Conservation (phyloP, 2,329 filamentous ascomycete genomes). For the Myriosclerotinia scirpicola region DNA sequence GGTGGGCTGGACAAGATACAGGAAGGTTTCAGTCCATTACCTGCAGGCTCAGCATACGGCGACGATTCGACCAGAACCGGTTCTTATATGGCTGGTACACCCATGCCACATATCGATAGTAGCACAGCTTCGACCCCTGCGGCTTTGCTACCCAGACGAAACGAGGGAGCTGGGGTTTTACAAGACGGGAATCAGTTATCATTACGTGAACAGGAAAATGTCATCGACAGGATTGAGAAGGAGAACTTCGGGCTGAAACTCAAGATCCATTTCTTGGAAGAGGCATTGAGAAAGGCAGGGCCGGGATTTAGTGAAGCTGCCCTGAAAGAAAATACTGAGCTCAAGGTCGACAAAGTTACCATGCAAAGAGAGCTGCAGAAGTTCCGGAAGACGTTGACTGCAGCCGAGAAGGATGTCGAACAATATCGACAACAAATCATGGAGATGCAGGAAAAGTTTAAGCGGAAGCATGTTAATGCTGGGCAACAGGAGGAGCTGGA, state of each 20-base stretch:
- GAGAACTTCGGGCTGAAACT: slow-evolving; percentile 97
- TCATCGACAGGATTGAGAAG: slow-evolving; percentile 95
- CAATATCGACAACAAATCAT: slow-evolving; percentile 77
- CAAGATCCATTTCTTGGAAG: slow-evolving; percentile 95
- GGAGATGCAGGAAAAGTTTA: slow-evolving; percentile 79
- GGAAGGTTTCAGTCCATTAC: slow-evolving; percentile 72
- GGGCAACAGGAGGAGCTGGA: slow-evolving; percentile 62
- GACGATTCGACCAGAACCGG: slow-evolving; percentile 58
- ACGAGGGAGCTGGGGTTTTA: slow-evolving; percentile 64
- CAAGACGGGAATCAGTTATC: slow-evolving; percentile 90
- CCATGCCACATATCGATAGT: slow-evolving; percentile 70
- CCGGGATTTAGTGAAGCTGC: slow-evolving; percentile 87
- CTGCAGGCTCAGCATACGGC: slow-evolving; percentile 67
- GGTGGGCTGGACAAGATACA: slow-evolving; percentile 61
- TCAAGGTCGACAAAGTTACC: slow-evolving; percentile 89
- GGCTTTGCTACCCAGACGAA: slow-evolving; percentile 63
- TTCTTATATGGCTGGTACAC: slow-evolving; percentile 65
- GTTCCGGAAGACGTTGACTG: slow-evolving; percentile 79
- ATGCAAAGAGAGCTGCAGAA: slow-evolving; percentile 84
- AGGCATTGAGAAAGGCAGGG: slow-evolving; percentile 81
- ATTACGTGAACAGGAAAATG: slow-evolving; percentile 89
- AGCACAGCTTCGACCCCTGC: slow-evolving; percentile 83
- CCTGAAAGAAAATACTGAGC: slow-evolving; percentile 90
- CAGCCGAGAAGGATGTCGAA: slow-evolving; percentile 84
- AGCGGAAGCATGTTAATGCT: slow-evolving; percentile 72